Percentiles rank a stretch among this genome's conserved stretches.
phyloP scores from a whole-genome alignment of 108 stramenopile species.

The Nitzschia putrida region DNA sequence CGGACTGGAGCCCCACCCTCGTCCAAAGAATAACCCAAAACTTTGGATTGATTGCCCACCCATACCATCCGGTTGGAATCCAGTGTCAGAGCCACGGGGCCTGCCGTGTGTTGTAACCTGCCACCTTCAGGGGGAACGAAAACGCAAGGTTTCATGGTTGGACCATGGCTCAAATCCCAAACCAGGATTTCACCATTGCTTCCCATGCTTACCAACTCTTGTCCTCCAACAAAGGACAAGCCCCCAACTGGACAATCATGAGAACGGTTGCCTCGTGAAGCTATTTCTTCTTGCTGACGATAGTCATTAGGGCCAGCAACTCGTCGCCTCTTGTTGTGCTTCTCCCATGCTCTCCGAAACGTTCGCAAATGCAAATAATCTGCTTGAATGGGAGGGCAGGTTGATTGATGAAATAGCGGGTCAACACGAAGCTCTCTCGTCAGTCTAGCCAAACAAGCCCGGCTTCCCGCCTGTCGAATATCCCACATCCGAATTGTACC shows the following conservation, averaged over 20 bases:
- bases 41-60: conserved; percentile 26
- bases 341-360: not conserved
- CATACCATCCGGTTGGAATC: conserved; percentile 35
- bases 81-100: conserved; percentile 11
- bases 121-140: conserved; percentile 24
- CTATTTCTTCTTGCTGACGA: conserved; percentile 11
- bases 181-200: conserved; percentile 51
- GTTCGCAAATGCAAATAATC: conserved; percentile 40
- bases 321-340: conserved; percentile 14
- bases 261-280: conserved; percentile 1
- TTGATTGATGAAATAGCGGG: not conserved
- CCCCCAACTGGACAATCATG: conserved; percentile 50
- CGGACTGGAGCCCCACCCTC: conserved; percentile 54
- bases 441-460: conserved; percentile 62
- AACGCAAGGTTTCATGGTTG: conserved; percentile 35
- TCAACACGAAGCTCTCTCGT: conserved; percentile 37
- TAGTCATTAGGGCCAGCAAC: conserved; percentile 44
- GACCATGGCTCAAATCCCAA: conserved; percentile 69
- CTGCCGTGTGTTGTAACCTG: conserved; percentile 11
- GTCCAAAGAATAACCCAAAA: conserved; percentile 48
- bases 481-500: conserved; percentile 77
- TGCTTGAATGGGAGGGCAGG: conserved; percentile 7
- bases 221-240: conserved; percentile 62
- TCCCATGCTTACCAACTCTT: conserved; percentile 57
- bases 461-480: conserved; percentile 66